Evolutionary conservation across 2,329 filamentous ascomycete genomes (phyloP), one percentile per base, ranked within the genome.

Genomic region (Neofusicoccum kwambonambiense): DNA sequence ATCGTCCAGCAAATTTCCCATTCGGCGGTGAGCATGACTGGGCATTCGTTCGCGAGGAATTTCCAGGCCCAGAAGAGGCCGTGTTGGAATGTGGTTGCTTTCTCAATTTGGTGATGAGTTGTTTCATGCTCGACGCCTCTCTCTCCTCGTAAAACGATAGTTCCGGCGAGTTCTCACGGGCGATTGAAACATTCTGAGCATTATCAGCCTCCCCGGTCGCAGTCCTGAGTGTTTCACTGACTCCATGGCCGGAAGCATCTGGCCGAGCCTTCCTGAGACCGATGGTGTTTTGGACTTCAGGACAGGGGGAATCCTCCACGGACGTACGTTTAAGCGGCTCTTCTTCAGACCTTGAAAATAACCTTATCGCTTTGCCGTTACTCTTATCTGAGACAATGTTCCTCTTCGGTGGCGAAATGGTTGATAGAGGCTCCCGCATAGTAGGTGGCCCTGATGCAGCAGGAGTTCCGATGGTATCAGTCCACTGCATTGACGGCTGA

Each of bases 401-500:
- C n/a, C 58, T 50, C 13, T 37, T 31, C 6, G 58, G 58, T 50
- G 58, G 58, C 45, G 45, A 62, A 17, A 62, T 62, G 22, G 34
- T 19, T 7, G 58, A 13, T 6, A 41, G 44, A 11, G 35, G 45
- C 17, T 17, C 34, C 19, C 19, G 44, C 27, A 3, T 19, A 17
- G 7, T 31, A 4, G 27, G 39, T 12, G 17, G 31, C 13, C 41
- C 56, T 60, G 56, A 37, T 17, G 31, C 42, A 35, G 34, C 13
- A 11, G 58, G 19, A 51, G 44, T 62, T 19, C 47, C 45, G 41
- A 41, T 62, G 7, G 45, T 62, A 19, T 51, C 37, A n/a, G 45
- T 62, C 44, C 44, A 62, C 34, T 62, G 58, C 19, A 34, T 62
- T 34, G 58, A 62, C 34, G 15, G 47, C 34, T 51, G 44, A 41